Base-by-base conservation (phyloP, 768 basidiomycete species). In the Termitomyces sp. region DNA sequence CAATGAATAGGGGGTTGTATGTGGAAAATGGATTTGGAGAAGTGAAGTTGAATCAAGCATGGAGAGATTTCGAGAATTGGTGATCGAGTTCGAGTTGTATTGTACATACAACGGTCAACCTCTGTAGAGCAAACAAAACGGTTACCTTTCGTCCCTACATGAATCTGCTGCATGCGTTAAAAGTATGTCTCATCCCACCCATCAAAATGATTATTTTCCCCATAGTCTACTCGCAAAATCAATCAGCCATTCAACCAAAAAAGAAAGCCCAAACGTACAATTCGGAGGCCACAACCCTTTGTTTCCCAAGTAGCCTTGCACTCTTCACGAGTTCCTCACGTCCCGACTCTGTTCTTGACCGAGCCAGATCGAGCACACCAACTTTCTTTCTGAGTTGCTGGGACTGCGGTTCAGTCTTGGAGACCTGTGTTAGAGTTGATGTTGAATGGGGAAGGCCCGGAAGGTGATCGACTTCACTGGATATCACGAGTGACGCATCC, bases 271-370 rank as follows among this genome's bases (percentile, higher is more conserved):
- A 33, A 57, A 78, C 83, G 59, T 65, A 83, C 84, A 75, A 38
- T 84, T 83, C 35, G 73, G 62, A 9, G 78, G 84, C 84, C 9
- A 86, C 73, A 16, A 88, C 84, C 66, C 78, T 82, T 65, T 91
- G 82, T 77, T 96, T 96, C n/a, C 94, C 94, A 2, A 95, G 81
- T 4, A 94, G 93, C 71, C 96, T 96, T 39, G 84, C 89, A 70
- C 55, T 58, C 65, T 54, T 68, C 72, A 39, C 64, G 62, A 4
- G 28, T 4, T 28, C 28, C 28, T 79, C 77, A 13, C 76, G 76
- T n/a, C 68, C 63, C 1, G 72, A 63, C 48, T 65, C 65, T 46
- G 68, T 42, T 74, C 54, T 73, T 63, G 61, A 74, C 7, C 67
- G 65, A 0, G 74, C 78, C 0, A 89, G 87, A 59, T 91, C 89